Conservation (phyloP, 2,329 filamentous ascomycete species). For the Trichoderma arundinaceum region DNA sequence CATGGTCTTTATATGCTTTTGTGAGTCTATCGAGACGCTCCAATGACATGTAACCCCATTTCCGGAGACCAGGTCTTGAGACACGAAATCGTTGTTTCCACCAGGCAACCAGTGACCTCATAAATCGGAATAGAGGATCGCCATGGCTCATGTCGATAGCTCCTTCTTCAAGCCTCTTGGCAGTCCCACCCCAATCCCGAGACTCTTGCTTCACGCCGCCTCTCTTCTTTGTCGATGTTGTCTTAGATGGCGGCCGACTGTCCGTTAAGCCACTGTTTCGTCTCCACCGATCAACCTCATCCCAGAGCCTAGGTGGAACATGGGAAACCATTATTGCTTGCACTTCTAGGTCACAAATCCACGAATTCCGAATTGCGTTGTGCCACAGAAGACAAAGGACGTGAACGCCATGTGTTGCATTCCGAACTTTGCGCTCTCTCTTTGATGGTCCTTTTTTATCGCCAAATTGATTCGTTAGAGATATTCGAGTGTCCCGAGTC, state of each 20-base stretch:
- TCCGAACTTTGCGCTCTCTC: conserved; percentile 77
- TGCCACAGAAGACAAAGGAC: conserved; percentile 89
- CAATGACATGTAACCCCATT: conserved; percentile 85
- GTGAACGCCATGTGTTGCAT: conserved; percentile 84
- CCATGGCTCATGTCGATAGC: conserved; percentile 79
- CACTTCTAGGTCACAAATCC: conserved; percentile 77
- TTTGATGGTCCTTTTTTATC: conserved; percentile 86
- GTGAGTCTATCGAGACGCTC: conserved; percentile 75
- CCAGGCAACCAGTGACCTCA: conserved; percentile 78
- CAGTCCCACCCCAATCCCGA: conserved; percentile 73
- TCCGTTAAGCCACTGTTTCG: conserved; percentile 67
- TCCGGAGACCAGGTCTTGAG: conserved; percentile 80
- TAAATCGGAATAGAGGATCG: conserved; percentile 77
- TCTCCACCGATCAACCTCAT: conserved; percentile 76
- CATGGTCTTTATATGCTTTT: conserved; percentile 69
- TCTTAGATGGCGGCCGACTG: conserved; percentile 35
- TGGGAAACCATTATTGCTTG: conserved; percentile 79
- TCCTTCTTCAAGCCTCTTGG: conserved; percentile 71
- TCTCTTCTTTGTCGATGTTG: conserved; percentile 42
- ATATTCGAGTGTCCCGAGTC: conserved; percentile 62
- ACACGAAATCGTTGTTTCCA: conserved; percentile 87
- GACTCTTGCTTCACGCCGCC: conserved; percentile 42
- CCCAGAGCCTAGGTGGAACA: conserved; percentile 69
- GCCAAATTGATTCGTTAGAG: conserved; percentile 64
- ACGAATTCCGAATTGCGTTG: conserved; percentile 83